A percentile compares a stretch with the other conserved stretches of the same genome.
phyloP scores from a whole-genome alignment of 768 basidiomycete species.

The Podaxis mareebaensis region DNA sequence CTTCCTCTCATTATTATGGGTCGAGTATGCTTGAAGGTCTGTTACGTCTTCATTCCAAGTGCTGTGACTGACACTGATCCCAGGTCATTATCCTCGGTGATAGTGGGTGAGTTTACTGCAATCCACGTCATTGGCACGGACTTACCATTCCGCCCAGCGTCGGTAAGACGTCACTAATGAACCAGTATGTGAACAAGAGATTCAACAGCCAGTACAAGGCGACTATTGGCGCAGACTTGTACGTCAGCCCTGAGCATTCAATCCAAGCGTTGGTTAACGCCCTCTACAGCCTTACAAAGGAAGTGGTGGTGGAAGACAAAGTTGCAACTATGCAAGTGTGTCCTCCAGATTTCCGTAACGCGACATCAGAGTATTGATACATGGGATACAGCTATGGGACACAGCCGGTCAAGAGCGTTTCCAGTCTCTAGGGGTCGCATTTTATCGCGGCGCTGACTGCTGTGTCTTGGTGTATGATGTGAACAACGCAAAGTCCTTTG shows the following conservation, averaged over 20 bases:
- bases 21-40: constrained; percentile 82
- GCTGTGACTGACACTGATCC: constrained; percentile 3
- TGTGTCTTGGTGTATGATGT: constrained; percentile 99
- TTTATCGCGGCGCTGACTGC: constrained; percentile 98
- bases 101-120: constrained; percentile 67
- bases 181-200: constrained; percentile 99
- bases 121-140: constrained; percentile 2
- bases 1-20: constrained; percentile 65
- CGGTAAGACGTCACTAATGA: constrained; percentile 99
- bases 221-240: constrained; percentile 98
- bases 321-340: constrained; percentile 97
- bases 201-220: constrained; percentile 99
- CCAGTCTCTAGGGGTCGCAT: constrained; percentile 98
- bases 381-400: constrained; percentile 81
- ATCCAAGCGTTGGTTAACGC: constrained; percentile 22
- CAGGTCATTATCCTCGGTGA: constrained; percentile 99
- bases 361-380: constrained; percentile 2
- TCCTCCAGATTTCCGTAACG: not conserved
- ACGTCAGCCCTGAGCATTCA: constrained; percentile 33
- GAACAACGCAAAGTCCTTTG: constrained; percentile 97
- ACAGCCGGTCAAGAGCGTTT: constrained; percentile 99
- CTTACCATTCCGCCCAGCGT: constrained; percentile 55
- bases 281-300: constrained; percentile 81
- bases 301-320: constrained; percentile 97
- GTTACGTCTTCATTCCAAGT: constrained; percentile 11